Evolutionary conservation across 2,329 filamentous ascomycete genomes (phyloP), one percentile per base, ranked within the genome.

Genomic region (Trichoderma atroviride): DNA sequence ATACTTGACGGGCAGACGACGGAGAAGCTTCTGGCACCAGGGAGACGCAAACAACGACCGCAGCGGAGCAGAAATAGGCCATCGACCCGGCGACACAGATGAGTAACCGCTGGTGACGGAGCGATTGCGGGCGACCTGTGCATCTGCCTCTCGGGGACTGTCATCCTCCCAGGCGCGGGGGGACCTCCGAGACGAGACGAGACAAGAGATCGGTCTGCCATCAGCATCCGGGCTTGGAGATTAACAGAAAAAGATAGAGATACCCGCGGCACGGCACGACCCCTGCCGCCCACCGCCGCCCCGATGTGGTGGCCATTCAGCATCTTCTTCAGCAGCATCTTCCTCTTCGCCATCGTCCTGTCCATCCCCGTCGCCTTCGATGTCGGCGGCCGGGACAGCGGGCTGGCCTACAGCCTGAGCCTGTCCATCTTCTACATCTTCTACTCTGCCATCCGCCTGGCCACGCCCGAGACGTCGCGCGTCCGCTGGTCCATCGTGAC

Each of bases 351-450:
- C 82, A 94, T 97, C 80, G 90, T 98, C 78, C 92, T 98, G 78
- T 97, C 94, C 72, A 96, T 99, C 79, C 96, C 96, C 71, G 90
- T 99, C 78, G 93, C 95, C 76, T 98, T 98, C 84, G 96, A 99
- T 88, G 95, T 98, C 77, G 96, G 96, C 79, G 96, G 96, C 72
- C 91, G 93, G 76, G 94, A 96, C 75, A 97, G 94, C 78, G 96
- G 96, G 70, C 86, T 99, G 77, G 95, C 94, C 72, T 98, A 96
- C 84, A 97, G 94, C 78, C 87, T 98, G 66, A 89, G 92, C 59
- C 88, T 98, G 67, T 94, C 95, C 74, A 85, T 87, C 76, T 98
- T 96, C 85, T 98, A 98, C 84, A 91, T 97, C 79, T 81, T 93
- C 79, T 94, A 96, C 82, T 97, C 94, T 69, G 83, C 88, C 72